Base-by-base conservation (phyloP, 805 yeast genomes). In the Candida gorgasii region DNA sequence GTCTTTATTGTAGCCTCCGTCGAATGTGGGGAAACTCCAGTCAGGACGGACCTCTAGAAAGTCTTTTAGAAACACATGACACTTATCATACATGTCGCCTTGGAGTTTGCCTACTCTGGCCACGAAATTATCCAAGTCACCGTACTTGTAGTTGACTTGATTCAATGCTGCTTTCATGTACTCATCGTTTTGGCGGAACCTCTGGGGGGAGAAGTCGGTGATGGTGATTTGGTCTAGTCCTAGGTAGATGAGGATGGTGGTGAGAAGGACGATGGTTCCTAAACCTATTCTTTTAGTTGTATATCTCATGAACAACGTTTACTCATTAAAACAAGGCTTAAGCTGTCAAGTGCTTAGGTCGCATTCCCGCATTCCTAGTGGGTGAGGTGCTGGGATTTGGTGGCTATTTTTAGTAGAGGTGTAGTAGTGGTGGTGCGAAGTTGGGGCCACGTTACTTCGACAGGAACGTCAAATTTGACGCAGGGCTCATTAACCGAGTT, bases 41-140 rank as follows among this genome's bases (percentile, higher is more conserved):
- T 55, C 55, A 1, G 64, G 63, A 35, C 55, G 18, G 13, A 27
- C 32, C 4, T 36, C 34, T 13, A 43, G 27, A 38, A 56, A 55
- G 15, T 56, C 49, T 5, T 50, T 37, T 44, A 63, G 64, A 44
- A 63, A 61, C 2, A 35, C 44, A 7, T 39, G 32, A 43, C 71
- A 65, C 35, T 50, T 53, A 8, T 61, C 61, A 7, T 46, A 31
- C 57, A 24, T 3, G 57, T 50, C 3, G 34, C 38, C 2, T 45
- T 40, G 32, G 55, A 36, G 13, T 30, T 36, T 20, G 32, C 16
- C 32, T 11, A 27, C 16, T 12, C 18, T 6, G 14, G 32, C 15
- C 5, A 48, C 24, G 48, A 59, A 58, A 4, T 52, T 45, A 3
- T 55, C 50, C 39, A 51, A 57, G 4, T 51, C 52, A 3, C 50